A percentile compares a stretch with the other conserved stretches of the same genome.
Conservation (phyloP, 495 filamentous ascomycete genomes). For the Lophiotrema nucula region DNA sequence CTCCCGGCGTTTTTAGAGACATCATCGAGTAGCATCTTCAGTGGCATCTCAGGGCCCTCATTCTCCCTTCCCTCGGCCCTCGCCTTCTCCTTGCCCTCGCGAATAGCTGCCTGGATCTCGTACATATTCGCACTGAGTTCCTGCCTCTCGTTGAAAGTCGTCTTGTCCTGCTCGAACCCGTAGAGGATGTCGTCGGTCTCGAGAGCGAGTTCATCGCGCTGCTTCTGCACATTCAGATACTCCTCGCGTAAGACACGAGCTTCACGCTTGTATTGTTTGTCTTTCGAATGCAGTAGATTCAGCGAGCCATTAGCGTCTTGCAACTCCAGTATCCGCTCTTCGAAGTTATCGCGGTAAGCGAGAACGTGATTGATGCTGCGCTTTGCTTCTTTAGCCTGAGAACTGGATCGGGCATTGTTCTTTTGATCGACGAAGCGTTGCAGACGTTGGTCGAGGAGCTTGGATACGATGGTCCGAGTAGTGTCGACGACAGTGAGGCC, state of each 20-base stretch:
- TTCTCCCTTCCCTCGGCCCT: conserved; percentile 12
- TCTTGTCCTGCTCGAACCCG: conserved; percentile 52
- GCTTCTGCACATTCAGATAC: conserved; percentile 60
- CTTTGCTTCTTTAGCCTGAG: background rate
- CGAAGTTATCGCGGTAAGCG: conserved; percentile 9
- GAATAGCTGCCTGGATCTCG: conserved; percentile 27
- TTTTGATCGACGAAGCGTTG: background rate
- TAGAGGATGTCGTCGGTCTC: conserved; percentile 68
- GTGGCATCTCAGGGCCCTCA: conserved; percentile 26
- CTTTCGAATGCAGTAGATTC: background rate
- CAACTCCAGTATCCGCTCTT: conserved; percentile 12
- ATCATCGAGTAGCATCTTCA: conserved; percentile 24
- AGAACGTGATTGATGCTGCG: background rate
- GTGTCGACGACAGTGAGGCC: conserved; percentile 18
- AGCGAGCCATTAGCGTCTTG: conserved; percentile 20
- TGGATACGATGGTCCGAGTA: conserved; percentile 1
- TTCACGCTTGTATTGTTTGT: conserved; percentile 60
- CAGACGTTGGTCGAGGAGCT: background rate
- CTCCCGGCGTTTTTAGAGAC: conserved; percentile 11
- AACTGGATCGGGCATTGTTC: background rate
- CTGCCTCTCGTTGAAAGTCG: background rate
- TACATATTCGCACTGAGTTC: conserved; percentile 22
- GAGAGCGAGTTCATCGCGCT: conserved; percentile 65
- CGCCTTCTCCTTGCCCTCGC: conserved; percentile 16
- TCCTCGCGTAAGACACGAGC: conserved; percentile 64